phyloP scores from a whole-genome alignment of 1,284 basidiomycete species.

The Apiotrichum veenhuisii region DNA sequence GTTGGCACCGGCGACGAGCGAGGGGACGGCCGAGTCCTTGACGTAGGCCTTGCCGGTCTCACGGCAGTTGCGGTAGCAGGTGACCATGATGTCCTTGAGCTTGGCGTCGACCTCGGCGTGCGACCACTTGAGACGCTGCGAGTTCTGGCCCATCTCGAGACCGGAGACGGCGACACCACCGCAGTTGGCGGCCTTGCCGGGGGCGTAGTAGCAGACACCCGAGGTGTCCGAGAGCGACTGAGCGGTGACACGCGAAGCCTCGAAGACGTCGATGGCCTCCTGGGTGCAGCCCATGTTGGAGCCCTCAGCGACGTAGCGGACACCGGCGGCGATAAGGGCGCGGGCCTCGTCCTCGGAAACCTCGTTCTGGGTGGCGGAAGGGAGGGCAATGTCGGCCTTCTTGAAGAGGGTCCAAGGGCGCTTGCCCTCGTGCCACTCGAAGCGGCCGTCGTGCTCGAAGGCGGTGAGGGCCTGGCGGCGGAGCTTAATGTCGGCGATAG shows the following conservation, averaged over 20 bases:
- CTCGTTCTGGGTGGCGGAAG: conserved; percentile 76
- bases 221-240: conserved; percentile 43
- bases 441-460: conserved; percentile 53
- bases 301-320: conserved; percentile 71
- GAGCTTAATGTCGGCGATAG: conserved; percentile 63
- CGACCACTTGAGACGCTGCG: conserved; percentile 59
- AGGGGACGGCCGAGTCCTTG: conserved; percentile 58
- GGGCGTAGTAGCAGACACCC: conserved; percentile 62
- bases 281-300: conserved; percentile 71
- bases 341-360: conserved; percentile 64
- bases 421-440: conserved; percentile 65
- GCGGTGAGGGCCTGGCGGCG: conserved; percentile 60
- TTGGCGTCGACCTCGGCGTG: conserved; percentile 65
- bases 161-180: conserved; percentile 60
- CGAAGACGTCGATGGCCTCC: conserved; percentile 71
- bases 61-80: conserved; percentile 62
- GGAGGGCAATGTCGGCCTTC: conserved; percentile 67
- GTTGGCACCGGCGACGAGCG: conserved; percentile 67
- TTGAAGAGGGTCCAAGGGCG: conserved; percentile 72
- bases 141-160: conserved; percentile 80
- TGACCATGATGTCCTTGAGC: conserved; percentile 71
- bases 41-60: conserved; percentile 62
- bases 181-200: conserved; percentile 68
- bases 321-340: conserved; percentile 65
- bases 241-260: conserved; percentile 57